A percentile compares a stretch with the other conserved stretches of the same genome.
These are phyloP conservation scores for Luzula sylvatica DNA, from an alignment of 176 grass and related monocot genomes.

Conservation along the genomic window DNA sequence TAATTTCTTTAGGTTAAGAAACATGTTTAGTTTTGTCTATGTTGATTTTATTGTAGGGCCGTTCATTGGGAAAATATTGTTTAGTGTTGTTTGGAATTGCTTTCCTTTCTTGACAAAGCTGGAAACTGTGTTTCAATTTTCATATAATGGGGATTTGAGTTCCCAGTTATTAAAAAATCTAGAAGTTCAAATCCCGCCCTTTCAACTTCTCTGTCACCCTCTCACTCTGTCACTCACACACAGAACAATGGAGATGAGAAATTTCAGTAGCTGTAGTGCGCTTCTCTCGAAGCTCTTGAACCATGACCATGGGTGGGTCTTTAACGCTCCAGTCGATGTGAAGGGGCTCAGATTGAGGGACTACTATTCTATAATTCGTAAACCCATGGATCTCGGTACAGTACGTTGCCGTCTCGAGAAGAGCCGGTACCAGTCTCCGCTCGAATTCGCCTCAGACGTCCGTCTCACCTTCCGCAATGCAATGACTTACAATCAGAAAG, in stretches of 20 bases:
- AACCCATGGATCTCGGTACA: slow-evolving; percentile 72
- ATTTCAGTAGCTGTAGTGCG: slow-evolving; percentile 47
- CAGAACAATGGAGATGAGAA: too few species aligned
- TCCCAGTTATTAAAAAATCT: too few species aligned
- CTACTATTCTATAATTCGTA: slow-evolving; percentile 42
- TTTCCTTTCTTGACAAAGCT: too few species aligned
- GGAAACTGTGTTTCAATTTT: too few species aligned
- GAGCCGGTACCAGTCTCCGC: slow-evolving; percentile 31
- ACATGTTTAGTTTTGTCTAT: too few species aligned
- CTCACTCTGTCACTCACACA: slow-evolving; percentile 2
- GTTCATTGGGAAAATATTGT: too few species aligned
- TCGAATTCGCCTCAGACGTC: slow-evolving; percentile 50
- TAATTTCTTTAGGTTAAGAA: too few species aligned
- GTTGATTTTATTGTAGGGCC: too few species aligned
- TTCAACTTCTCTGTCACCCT: background rate
- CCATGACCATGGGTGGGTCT: slow-evolving; percentile 52
- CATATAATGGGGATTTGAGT: too few species aligned
- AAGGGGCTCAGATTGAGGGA: slow-evolving; percentile 49
- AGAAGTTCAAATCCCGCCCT: too few species aligned
- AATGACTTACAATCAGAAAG: slow-evolving; percentile 39
- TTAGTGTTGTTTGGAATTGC: too few species aligned
- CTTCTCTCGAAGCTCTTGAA: slow-evolving; percentile 48
- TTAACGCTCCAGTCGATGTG: slow-evolving; percentile 60
- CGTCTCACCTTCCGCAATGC: slow-evolving; percentile 62
- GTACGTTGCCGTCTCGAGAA: slow-evolving; percentile 42